A percentile compares a stretch with the other conserved stretches of the same genome.
Evolutionary conservation across 2,329 filamentous ascomycete species (phyloP).

Genomic region (Ophiostoma angusticollis): DNA sequence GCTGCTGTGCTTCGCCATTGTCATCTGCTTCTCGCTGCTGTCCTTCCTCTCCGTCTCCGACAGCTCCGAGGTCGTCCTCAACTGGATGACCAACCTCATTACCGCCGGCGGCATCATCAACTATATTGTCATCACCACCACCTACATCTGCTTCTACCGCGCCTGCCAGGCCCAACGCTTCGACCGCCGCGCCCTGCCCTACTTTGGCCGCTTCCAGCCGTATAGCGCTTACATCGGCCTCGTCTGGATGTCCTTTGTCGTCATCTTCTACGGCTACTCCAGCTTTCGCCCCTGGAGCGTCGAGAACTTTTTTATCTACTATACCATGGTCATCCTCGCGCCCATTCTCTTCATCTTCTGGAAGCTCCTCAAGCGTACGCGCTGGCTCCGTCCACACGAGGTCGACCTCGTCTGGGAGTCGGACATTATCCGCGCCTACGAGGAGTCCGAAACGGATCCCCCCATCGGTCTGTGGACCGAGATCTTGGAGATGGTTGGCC

Average conservation of each 20-base stretch:
- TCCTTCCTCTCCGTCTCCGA: constrained; percentile 29
- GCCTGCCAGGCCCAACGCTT: constrained; percentile 27
- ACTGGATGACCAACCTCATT: constrained; percentile 30
- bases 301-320: constrained; percentile 37
- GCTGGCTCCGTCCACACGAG: constrained; percentile 16
- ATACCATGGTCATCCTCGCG: constrained; percentile 43
- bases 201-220: constrained; percentile 25
- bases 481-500: constrained; percentile 6
- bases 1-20: constrained; percentile 24
- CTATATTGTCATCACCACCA: constrained; percentile 29
- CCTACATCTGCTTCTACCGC: constrained; percentile 26
- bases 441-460: constrained; percentile 10
- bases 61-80: constrained; percentile 25
- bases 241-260: constrained; percentile 11
- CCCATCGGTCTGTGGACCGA: constrained; percentile 10
- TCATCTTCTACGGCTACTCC: constrained; percentile 40
- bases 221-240: constrained; percentile 25
- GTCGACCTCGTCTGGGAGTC: constrained; percentile 18
- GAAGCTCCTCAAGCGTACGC: constrained; percentile 51
- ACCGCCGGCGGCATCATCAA: constrained; percentile 31
- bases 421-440: constrained; percentile 26
- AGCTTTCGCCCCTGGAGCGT: constrained; percentile 35
- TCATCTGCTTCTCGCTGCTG: constrained; percentile 24
- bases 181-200: constrained; percentile 22
- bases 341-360: constrained; percentile 43